Evolutionary conservation across 129 eudicot genomes (phyloP).

Genomic region (Pittosporum tobira): DNA sequence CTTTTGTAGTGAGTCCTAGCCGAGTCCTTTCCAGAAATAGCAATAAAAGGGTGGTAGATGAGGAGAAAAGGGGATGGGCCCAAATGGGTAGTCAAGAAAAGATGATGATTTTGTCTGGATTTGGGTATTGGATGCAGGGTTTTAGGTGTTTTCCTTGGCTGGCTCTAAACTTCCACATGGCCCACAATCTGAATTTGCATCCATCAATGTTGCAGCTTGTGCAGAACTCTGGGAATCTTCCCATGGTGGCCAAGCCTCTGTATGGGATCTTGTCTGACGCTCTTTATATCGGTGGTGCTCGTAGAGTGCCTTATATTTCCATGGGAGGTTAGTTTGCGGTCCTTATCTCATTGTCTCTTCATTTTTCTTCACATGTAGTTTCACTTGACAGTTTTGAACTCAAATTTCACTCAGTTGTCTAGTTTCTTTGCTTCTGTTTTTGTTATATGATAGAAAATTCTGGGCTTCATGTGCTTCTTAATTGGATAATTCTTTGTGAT

Average conservation of each 20-base stretch:
- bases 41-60: conserved; percentile 21
- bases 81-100: conserved; percentile 28
- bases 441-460: not conserved
- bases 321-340: conserved; percentile 57
- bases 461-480: not conserved
- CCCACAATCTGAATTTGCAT: conserved; percentile 50
- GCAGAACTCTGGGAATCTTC: conserved; percentile 63
- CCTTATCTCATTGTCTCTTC: not conserved
- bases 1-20: not conserved
- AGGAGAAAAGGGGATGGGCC: conserved; percentile 15
- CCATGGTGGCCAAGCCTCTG: conserved; percentile 89
- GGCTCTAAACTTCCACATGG: conserved; percentile 78
- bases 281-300: conserved; percentile 68
- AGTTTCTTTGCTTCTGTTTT: not conserved
- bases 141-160: conserved; percentile 95
- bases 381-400: conserved; percentile 4
- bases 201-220: conserved; percentile 88
- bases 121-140: conserved; percentile 95
- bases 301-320: conserved; percentile 77
- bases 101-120: conserved; percentile 57
- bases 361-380: not conserved
- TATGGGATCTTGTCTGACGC: conserved; percentile 93
- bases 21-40: conserved; percentile 17
- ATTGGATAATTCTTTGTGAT: not conserved
- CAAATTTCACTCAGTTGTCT: conserved; percentile 15